phyloP scores from a whole-genome alignment of 352 stramenopile species.

The Phytophthora podocarpi region DNA sequence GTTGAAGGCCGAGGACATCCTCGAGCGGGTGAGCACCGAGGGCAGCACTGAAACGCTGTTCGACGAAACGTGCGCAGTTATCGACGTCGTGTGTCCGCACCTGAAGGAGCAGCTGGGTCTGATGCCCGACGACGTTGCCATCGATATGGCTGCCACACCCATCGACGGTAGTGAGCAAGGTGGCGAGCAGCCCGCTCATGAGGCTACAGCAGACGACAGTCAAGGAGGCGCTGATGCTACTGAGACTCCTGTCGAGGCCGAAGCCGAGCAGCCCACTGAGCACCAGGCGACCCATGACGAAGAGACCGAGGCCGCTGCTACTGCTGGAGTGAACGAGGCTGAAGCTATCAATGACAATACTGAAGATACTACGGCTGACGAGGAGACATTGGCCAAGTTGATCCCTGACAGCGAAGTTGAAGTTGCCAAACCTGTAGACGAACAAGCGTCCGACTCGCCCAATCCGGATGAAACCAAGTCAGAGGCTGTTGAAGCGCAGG shows the following conservation, averaged over 20 bases:
- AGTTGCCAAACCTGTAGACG: slow-evolving; percentile 21
- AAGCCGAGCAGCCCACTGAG: slow-evolving; percentile 1
- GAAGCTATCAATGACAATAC: neutral
- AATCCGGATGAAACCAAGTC: neutral
- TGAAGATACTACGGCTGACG: slow-evolving; percentile 7
- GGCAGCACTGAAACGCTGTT: slow-evolving; percentile 60
- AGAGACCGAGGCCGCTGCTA: slow-evolving; percentile 1
- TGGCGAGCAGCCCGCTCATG: slow-evolving; percentile 6
- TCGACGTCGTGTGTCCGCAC: slow-evolving; percentile 76
- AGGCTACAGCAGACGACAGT: neutral
- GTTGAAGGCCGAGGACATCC: slow-evolving; percentile 76
- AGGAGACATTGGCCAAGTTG: slow-evolving; percentile 29
- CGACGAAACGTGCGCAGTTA: slow-evolving; percentile 72
- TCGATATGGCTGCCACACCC: slow-evolving; percentile 16
- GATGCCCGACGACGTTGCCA: slow-evolving; percentile 37
- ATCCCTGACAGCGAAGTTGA: slow-evolving; percentile 26
- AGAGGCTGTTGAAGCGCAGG: slow-evolving; percentile 1
- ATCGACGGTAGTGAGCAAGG: slow-evolving; percentile 18
- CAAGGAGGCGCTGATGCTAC: neutral
- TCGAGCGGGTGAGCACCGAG: slow-evolving; percentile 56
- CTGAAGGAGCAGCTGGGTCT: slow-evolving; percentile 80
- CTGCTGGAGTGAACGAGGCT: neutral
- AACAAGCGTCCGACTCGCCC: slow-evolving; percentile 1
- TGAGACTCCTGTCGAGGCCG: neutral
- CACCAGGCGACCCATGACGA: slow-evolving; percentile 1